A percentile compares a stretch with the other conserved stretches of the same genome.
phyloP scores from a whole-genome alignment of 306 rosid species.

The Hippophae tibetana region DNA sequence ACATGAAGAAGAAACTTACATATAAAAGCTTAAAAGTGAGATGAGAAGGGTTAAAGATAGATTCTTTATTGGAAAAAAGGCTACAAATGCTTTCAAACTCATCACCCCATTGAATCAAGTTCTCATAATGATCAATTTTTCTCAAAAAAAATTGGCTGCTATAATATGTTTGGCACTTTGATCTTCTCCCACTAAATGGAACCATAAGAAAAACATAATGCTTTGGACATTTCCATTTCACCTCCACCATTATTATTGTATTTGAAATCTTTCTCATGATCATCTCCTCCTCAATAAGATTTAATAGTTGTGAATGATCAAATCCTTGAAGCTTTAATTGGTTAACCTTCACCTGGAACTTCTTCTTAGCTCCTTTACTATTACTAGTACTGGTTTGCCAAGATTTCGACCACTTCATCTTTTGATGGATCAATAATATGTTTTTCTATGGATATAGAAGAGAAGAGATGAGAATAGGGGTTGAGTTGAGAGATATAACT shows the following conservation, averaged over 20 bases:
- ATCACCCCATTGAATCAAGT: constrained; percentile 32
- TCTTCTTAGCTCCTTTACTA: too few relatives aligned
- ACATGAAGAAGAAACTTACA: constrained; percentile 25
- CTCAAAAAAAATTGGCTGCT: constrained; percentile 9
- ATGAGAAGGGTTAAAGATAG: constrained; percentile 13
- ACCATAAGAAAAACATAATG: constrained; percentile 7
- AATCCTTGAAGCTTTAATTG: too few relatives aligned
- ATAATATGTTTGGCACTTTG: constrained; percentile 21
- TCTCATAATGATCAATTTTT: neutral
- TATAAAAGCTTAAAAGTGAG: constrained; percentile 38
- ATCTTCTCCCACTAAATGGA: constrained; percentile 29
- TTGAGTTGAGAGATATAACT: too few relatives aligned
- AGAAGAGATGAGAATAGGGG: too few relatives aligned
- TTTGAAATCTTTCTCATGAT: too few relatives aligned
- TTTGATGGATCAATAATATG: too few relatives aligned
- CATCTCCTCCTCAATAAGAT: too few relatives aligned
- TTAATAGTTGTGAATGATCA: too few relatives aligned
- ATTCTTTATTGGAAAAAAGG: constrained; percentile 4
- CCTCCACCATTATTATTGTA: constrained; percentile 20
- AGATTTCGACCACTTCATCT: too few relatives aligned
- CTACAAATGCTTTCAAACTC: constrained; percentile 23
- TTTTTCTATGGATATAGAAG: too few relatives aligned
- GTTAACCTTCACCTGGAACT: too few relatives aligned
- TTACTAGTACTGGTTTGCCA: too few relatives aligned
- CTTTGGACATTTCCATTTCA: constrained; percentile 31